Conservation (phyloP, 106 monocot species). For the Acorus calamus region DNA sequence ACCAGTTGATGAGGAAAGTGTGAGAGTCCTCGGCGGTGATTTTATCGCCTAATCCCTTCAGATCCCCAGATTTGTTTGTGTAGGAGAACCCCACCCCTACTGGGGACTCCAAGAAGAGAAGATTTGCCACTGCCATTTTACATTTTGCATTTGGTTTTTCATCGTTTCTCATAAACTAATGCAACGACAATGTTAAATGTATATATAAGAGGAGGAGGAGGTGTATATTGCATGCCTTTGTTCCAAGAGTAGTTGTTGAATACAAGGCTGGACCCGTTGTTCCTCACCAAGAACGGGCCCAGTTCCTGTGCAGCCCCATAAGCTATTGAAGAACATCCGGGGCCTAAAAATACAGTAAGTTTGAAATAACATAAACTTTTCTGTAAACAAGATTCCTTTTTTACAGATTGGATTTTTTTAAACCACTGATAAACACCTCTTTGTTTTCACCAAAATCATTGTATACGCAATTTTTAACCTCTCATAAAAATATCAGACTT, state of each 20-base stretch:
- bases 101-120: slow-evolving; percentile 75
- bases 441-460: no score
- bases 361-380: no score
- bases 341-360: slow-evolving; percentile 27
- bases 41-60: slow-evolving; percentile 38
- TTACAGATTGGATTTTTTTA: no score
- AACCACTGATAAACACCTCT: no score
- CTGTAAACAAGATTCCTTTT: no score
- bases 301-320: slow-evolving; percentile 78
- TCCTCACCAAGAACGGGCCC: slow-evolving; percentile 65
- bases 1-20: slow-evolving; percentile 64
- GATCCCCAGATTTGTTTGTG: slow-evolving; percentile 54
- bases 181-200: not conserved
- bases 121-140: slow-evolving; percentile 46
- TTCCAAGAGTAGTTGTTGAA: slow-evolving; percentile 78
- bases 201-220: not conserved
- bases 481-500: no score
- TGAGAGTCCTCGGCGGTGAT: slow-evolving; percentile 64
- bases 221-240: slow-evolving; percentile 42
- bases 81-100: slow-evolving; percentile 89
- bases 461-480: no score
- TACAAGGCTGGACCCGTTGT: slow-evolving; percentile 35
- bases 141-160: not conserved
- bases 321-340: slow-evolving; percentile 80
- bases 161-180: not conserved